Evolutionary conservation across 768 basidiomycete species (phyloP).

Genomic region (Trametes cubensis): DNA sequence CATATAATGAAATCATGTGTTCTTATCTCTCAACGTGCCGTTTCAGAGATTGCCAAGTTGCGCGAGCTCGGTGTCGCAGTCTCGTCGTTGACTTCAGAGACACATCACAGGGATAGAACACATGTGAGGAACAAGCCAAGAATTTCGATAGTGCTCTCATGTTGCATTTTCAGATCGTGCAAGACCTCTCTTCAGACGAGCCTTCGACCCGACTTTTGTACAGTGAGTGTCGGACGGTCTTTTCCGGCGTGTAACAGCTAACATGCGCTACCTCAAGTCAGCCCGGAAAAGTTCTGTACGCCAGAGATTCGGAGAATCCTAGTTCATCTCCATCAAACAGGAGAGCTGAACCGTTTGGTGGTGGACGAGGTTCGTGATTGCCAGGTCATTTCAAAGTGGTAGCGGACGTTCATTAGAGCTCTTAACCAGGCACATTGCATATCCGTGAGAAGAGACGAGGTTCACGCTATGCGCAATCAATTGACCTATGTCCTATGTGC

Average conservation of each 20-base stretch:
- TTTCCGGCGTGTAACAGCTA: background rate
- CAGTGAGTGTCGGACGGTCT: conserved; percentile 45
- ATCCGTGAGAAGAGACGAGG: conserved; percentile 50
- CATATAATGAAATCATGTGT: background rate
- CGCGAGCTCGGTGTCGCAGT: conserved; percentile 57
- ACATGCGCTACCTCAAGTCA: conserved; percentile 46
- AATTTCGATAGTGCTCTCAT: background rate
- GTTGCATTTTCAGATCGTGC: conserved; percentile 51
- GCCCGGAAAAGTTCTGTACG: conserved; percentile 72
- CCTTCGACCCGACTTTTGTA: conserved; percentile 69
- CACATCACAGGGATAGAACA: conserved; percentile 51
- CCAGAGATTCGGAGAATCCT: conserved; percentile 57
- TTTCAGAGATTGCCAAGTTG: conserved; percentile 64
- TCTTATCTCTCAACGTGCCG: background rate
- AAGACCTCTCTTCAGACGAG: conserved; percentile 60
- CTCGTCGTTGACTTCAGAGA: conserved; percentile 69
- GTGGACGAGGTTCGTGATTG: conserved; percentile 67
- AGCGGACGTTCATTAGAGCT: background rate
- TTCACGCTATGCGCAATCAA: background rate
- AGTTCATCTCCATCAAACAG: conserved; percentile 50
- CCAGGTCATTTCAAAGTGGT: background rate
- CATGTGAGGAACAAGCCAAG: conserved; percentile 42
- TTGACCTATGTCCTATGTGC: background rate
- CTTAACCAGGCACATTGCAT: conserved; percentile 73
- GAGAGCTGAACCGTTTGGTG: conserved; percentile 70